Evolutionary conservation across 768 basidiomycete species (phyloP).

Genomic region (Pulveroboletus frians): DNA sequence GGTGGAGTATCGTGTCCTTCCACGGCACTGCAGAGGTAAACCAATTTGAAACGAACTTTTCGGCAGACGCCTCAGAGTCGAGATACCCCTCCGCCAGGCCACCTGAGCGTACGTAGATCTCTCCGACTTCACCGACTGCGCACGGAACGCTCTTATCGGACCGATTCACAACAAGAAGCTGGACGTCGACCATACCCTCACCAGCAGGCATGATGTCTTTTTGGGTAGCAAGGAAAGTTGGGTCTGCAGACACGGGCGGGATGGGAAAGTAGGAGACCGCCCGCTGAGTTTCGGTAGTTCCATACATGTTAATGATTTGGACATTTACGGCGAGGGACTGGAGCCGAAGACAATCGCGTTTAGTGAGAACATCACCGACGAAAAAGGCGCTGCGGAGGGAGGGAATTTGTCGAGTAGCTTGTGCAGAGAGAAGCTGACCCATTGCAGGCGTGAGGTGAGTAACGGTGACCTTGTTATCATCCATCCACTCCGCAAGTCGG

Average conservation of each 20-base stretch:
- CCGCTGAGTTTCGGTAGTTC: slow-evolving; percentile 98
- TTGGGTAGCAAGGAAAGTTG: slow-evolving; percentile 86
- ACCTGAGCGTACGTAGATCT: slow-evolving; percentile 96
- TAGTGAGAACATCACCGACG: slow-evolving; percentile 98
- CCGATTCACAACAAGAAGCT: slow-evolving; percentile 93
- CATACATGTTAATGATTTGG: slow-evolving; percentile 98
- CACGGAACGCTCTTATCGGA: slow-evolving; percentile 80
- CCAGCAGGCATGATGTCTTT: slow-evolving; percentile 99
- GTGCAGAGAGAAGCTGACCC: slow-evolving; percentile 95
- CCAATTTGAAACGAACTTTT: slow-evolving; percentile 97
- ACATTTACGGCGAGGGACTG: slow-evolving; percentile 91
- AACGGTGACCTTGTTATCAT: slow-evolving; percentile 81
- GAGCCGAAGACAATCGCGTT: slow-evolving; percentile 92
- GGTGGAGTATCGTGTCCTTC: slow-evolving; percentile 69
- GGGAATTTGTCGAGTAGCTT: slow-evolving; percentile 77
- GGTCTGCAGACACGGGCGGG: slow-evolving; percentile 75
- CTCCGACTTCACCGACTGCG: slow-evolving; percentile 93
- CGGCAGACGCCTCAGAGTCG: slow-evolving; percentile 71
- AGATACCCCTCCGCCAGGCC: slow-evolving; percentile 95
- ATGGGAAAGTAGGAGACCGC: slow-evolving; percentile 97
- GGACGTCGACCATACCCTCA: slow-evolving; percentile 95
- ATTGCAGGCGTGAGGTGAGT: slow-evolving; percentile 98
- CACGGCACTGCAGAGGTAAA: slow-evolving; percentile 54
- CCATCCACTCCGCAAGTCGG: slow-evolving; percentile 98
- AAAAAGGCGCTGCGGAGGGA: slow-evolving; percentile 91